Conservation (phyloP, 495 filamentous ascomycete species). For the Xylaria longipes region DNA sequence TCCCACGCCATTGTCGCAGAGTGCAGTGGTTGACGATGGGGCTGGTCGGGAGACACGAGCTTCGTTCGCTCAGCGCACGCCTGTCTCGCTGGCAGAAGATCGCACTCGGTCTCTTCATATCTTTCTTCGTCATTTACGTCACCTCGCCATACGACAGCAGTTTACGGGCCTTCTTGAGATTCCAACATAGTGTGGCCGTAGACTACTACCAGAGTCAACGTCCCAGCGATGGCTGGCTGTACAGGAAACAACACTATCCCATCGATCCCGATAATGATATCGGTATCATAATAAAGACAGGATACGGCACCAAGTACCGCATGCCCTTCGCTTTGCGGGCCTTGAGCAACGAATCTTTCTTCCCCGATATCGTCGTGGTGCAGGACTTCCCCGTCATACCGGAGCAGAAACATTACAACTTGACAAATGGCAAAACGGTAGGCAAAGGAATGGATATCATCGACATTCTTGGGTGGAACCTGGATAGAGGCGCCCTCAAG, state of each 20-base stretch:
- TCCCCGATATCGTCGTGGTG: slow-evolving; percentile 46
- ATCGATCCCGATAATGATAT: slow-evolving; percentile 46
- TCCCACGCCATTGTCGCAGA: not conserved
- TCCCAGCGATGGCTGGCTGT: slow-evolving; percentile 41
- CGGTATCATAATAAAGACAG: slow-evolving; percentile 54
- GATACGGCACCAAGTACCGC: slow-evolving; percentile 49
- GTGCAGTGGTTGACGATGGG: slow-evolving; percentile 30
- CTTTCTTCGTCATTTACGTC: slow-evolving; percentile 36
- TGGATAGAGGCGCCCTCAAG: slow-evolving; percentile 35
- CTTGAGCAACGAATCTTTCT: slow-evolving; percentile 36
- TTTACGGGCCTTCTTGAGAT: slow-evolving; percentile 37
- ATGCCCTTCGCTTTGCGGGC: slow-evolving; percentile 47
- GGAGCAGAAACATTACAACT: slow-evolving; percentile 33
- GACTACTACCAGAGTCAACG: slow-evolving; percentile 39
- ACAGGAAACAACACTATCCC: slow-evolving; percentile 35
- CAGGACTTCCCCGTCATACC: slow-evolving; percentile 46
- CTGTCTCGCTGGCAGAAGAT: slow-evolving; percentile 40
- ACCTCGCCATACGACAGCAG: slow-evolving; percentile 36
- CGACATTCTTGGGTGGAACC: slow-evolving; percentile 45
- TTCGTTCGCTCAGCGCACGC: slow-evolving; percentile 37
- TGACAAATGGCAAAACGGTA: slow-evolving; percentile 36
- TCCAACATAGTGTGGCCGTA: slow-evolving; percentile 36
- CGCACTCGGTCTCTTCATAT: slow-evolving; percentile 26
- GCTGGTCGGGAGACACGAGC: slow-evolving; percentile 34
- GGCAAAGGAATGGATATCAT: slow-evolving; percentile 29